Evolutionary conservation across 148 eudicot species (phyloP).

Genomic region (Camellia lanceoleosa): DNA sequence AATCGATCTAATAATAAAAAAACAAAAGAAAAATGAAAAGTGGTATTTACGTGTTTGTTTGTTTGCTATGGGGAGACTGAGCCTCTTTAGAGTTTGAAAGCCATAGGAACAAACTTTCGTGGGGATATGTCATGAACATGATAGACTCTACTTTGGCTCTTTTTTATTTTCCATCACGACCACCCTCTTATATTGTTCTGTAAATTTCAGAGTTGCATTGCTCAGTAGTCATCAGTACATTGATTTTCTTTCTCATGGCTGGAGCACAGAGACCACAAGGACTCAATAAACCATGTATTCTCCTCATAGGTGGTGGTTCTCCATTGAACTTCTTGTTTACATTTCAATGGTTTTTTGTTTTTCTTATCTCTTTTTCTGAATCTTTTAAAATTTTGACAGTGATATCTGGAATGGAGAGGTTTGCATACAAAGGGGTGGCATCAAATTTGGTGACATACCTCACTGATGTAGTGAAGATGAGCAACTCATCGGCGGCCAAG

Average conservation of each 20-base stretch:
- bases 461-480: constrained; percentile 68
- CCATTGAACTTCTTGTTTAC: no score
- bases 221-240: not conserved
- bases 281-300: constrained; percentile 68
- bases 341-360: not conserved
- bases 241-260: constrained; percentile 29
- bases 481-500: constrained; percentile 82
- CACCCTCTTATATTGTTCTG: no score
- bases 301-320: constrained; percentile 54
- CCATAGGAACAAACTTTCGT: no score
- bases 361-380: not conserved
- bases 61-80: no score
- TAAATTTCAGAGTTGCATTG: not conserved
- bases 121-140: no score
- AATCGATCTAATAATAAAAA: no score
- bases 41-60: no score
- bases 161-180: no score
- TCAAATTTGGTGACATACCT: constrained; percentile 88
- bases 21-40: no score
- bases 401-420: constrained; percentile 89
- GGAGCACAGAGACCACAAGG: constrained; percentile 27
- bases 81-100: not conserved
- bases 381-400: constrained; percentile 27
- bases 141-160: no score
- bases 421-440: constrained; percentile 98